Conservation (phyloP, 139 green algal genomes). For the Coelastrella sp. region DNA sequence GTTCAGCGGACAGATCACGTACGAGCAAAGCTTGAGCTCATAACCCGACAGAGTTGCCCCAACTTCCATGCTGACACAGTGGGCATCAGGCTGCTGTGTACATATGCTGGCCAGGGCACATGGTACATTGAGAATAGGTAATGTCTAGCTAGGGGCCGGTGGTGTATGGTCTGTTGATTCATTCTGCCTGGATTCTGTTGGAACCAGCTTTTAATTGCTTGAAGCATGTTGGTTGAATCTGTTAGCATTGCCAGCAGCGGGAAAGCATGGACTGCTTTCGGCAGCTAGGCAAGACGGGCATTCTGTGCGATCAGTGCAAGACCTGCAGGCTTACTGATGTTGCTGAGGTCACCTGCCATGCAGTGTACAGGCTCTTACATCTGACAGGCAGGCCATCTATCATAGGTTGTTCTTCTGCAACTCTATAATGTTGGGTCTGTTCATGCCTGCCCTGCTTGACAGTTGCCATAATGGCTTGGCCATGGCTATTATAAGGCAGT, state of each 20-base stretch:
- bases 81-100: slow-evolving; percentile 52
- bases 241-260: neutral
- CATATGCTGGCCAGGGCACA: slow-evolving; percentile 59
- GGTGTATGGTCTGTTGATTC: too few relatives aligned
- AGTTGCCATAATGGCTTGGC: too few relatives aligned
- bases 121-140: slow-evolving; percentile 60
- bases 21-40: slow-evolving; percentile 59
- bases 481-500: too few relatives aligned
- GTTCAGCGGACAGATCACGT: slow-evolving; percentile 11
- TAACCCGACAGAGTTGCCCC: slow-evolving; percentile 53
- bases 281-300: too few relatives aligned
- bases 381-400: neutral
- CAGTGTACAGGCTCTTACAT: neutral
- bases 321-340: neutral
- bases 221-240: neutral
- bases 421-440: too few relatives aligned
- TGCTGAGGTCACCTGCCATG: neutral
- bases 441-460: too few relatives aligned
- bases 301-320: too few relatives aligned
- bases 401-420: neutral
- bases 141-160: too few relatives aligned
- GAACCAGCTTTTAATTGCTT: too few relatives aligned
- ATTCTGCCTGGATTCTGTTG: too few relatives aligned
- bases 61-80: slow-evolving; percentile 66
- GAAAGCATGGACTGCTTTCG: too few relatives aligned